phyloP scores from a whole-genome alignment of 805 yeast species.

The Candida patagonica region DNA sequence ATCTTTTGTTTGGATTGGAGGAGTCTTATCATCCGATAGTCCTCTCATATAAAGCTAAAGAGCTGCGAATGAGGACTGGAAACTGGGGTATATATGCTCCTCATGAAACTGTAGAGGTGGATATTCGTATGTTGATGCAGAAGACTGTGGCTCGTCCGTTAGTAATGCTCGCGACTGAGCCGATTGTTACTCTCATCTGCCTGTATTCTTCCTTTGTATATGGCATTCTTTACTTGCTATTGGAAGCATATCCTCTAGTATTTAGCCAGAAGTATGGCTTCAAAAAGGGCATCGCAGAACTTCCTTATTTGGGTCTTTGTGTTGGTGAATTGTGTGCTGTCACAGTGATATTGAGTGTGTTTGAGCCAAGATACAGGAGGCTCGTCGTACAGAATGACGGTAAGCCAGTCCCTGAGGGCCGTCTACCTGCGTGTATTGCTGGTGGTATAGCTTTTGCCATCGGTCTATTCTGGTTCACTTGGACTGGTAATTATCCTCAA shows the following conservation, averaged over 20 bases:
- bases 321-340: slow-evolving; percentile 61
- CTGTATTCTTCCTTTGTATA: slow-evolving; percentile 70
- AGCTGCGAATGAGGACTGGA: slow-evolving; percentile 56
- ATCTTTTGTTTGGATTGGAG: slow-evolving; percentile 37
- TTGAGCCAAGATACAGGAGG: slow-evolving; percentile 45
- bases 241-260: slow-evolving; percentile 69
- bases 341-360: slow-evolving; percentile 36
- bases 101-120: slow-evolving; percentile 53
- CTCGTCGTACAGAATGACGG: slow-evolving; percentile 46
- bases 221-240: slow-evolving; percentile 64
- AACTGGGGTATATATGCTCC: slow-evolving; percentile 80
- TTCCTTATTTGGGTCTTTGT: slow-evolving; percentile 73
- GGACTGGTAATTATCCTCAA: slow-evolving; percentile 74
- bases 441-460: slow-evolving; percentile 66
- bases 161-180: slow-evolving; percentile 57
- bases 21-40: slow-evolving; percentile 72
- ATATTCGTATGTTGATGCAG: slow-evolving; percentile 48
- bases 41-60: slow-evolving; percentile 51
- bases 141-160: slow-evolving; percentile 63
- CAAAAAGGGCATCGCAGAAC: slow-evolving; percentile 51
- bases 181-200: slow-evolving; percentile 58
- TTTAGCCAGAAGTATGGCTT: slow-evolving; percentile 55
- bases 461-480: slow-evolving; percentile 80
- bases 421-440: slow-evolving; percentile 66
- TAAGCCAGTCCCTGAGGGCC: slow-evolving; percentile 69